Evolutionary conservation across 2,329 filamentous ascomycete species (phyloP), one percentile per base, ranked within the genome.

Genomic region (Clarireedia monteithiana): DNA sequence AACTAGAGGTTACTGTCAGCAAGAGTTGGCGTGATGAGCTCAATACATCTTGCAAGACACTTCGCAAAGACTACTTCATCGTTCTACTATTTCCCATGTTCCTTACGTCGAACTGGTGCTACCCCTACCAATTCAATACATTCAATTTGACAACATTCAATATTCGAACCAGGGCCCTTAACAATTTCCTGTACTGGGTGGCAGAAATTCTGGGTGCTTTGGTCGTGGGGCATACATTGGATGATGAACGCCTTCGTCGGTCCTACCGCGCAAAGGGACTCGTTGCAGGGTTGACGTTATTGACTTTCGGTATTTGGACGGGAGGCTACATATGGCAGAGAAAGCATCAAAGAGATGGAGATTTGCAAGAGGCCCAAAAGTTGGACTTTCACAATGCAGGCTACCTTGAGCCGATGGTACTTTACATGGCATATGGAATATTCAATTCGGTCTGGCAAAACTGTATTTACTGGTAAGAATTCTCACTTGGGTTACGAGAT

Each of bases 391-490:
- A 75, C 3, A 76, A 83, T 56, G 72, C 75, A 36, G 81, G 81
- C 56, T 92, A 85, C 68, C 76, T 84, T 58, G 88, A 85, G 0
- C 87, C 88, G n/a, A 88, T 94, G 81, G 88, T 94, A 69, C 73
- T 95, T 51, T 94, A 90, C 75, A 88, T 95, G 66, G 90, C 91
- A 71, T 94, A 91, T 69, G 89, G 89, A 45, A 86, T 92, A 70
- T 91, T 84, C 64, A 91, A 96, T 69, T 88, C 91, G 39, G 82
- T 84, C 55, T 96, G 89, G 85, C 91, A 96, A 75, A 91, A 89
- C 0, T 84, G 77, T 67, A 84, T 91, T 50, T 95, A 96, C 77
- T 96, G 91, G 91, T 79, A 69, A 65, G 77, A 68, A 10, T 27
- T 15, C 14, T 36, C 38, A 17, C 4, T 38, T 53, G 12, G 38